Evolutionary conservation across 148 eudicot genomes (phyloP).

Genomic region (Rhododendron molle): DNA sequence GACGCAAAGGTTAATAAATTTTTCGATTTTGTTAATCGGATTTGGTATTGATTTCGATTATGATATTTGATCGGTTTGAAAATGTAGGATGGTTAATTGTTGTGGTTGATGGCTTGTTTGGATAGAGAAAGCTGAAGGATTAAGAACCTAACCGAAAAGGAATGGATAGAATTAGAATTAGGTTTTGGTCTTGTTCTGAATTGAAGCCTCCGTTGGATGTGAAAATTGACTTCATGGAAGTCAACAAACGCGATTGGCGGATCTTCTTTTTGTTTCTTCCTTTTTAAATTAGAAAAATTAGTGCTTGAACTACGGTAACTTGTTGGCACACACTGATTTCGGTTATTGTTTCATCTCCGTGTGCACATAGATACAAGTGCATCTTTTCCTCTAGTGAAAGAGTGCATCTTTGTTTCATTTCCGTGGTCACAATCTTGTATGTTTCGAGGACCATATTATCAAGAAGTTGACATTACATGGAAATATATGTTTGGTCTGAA

Average conservation of each 20-base stretch:
- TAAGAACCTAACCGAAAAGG: background rate
- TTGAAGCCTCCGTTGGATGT: background rate
- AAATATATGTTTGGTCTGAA: background rate
- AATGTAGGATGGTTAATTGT: background rate
- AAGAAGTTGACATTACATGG: background rate
- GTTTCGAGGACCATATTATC: background rate
- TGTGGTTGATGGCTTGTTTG: constrained; percentile 5
- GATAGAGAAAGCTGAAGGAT: background rate
- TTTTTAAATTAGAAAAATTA: background rate
- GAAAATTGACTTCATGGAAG: background rate
- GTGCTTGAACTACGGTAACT: background rate
- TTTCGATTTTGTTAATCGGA: background rate
- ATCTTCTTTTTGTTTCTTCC: background rate
- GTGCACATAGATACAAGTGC: background rate
- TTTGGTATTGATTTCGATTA: background rate
- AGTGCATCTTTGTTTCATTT: background rate
- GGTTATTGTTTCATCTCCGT: background rate
- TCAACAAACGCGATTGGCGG: background rate
- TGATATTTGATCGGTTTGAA: background rate
- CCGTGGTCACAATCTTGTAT: background rate
- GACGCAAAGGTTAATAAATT: constrained; percentile 34
- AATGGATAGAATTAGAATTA: background rate
- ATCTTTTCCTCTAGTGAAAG: background rate
- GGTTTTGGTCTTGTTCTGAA: background rate
- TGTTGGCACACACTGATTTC: background rate